phyloP scores from a whole-genome alignment of 106 monocot genomes.

The Chionographis japonica region DNA sequence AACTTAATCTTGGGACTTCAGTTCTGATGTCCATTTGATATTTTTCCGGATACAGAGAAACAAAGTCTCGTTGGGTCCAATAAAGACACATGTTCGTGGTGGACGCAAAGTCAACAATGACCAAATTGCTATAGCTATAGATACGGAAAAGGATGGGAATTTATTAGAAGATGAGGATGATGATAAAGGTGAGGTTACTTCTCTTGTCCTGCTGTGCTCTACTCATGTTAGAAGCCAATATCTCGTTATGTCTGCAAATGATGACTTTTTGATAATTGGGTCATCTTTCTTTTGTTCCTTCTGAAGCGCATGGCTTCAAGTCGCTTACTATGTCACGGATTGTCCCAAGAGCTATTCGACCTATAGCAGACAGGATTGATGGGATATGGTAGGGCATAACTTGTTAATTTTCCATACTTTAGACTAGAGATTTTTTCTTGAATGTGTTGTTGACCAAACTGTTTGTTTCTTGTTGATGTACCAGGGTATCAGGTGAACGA shows the following conservation, averaged over 20 bases:
- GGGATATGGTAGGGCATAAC: conserved; percentile 65
- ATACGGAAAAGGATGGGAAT: conserved; percentile 45
- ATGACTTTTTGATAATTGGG: not conserved
- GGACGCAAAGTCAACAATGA: conserved; percentile 84
- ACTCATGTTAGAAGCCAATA: not conserved
- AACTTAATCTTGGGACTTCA: not conserved
- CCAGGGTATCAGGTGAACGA: conserved; percentile 93
- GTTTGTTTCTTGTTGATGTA: conserved; percentile 11
- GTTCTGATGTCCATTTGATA: not conserved
- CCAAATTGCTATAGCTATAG: conserved; percentile 79
- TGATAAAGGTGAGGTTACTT: conserved; percentile 65
- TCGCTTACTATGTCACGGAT: conserved; percentile 81
- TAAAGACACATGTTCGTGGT: conserved; percentile 47
- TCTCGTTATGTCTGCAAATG: not conserved
- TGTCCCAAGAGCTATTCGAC: conserved; percentile 77
- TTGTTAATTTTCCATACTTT: conserved; percentile 1
- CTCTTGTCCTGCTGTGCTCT: not conserved
- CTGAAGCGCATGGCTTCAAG: conserved; percentile 96
- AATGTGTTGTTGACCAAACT: conserved; percentile 3
- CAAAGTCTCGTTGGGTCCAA: conserved; percentile 31
- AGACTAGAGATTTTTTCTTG: not conserved
- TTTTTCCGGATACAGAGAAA: conserved; percentile 49
- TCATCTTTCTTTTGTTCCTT: conserved; percentile 3
- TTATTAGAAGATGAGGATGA: conserved; percentile 79
- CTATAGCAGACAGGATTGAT: conserved; percentile 84